Percentiles rank a stretch among this genome's conserved stretches.
Evolutionary conservation across 2,329 filamentous ascomycete species (phyloP).

Genomic region (Fusarium incarnatum): DNA sequence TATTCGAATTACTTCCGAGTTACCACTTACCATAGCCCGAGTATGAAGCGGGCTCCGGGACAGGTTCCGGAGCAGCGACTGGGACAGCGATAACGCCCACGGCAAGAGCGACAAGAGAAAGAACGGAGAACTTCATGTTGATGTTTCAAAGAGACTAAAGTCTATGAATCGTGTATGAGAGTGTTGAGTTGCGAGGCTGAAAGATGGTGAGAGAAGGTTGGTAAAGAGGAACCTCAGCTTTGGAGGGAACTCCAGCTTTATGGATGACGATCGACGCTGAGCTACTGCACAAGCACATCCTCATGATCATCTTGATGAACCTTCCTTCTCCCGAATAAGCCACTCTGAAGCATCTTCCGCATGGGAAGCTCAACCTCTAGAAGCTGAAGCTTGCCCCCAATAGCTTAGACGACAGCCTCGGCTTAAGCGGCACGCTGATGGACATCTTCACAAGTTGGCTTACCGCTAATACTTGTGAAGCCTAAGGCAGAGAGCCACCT

Average conservation of each 20-base stretch:
- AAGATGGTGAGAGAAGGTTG: slow-evolving; percentile 10
- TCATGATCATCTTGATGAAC: slow-evolving; percentile 3
- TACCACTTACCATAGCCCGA: slow-evolving; percentile 10
- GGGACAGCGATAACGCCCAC: slow-evolving; percentile 43
- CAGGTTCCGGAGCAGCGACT: slow-evolving; percentile 33
- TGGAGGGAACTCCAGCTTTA: slow-evolving; percentile 30
- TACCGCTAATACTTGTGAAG: slow-evolving; percentile 7
- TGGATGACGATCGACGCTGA: slow-evolving; percentile 5
- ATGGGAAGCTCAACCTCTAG: neutral
- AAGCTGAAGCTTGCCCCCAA: neutral
- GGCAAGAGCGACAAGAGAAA: slow-evolving; percentile 43
- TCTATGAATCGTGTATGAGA: neutral
- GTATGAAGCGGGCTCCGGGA: slow-evolving; percentile 16
- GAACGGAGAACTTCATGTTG: slow-evolving; percentile 49
- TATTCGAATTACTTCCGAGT: neutral
- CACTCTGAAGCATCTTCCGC: neutral
- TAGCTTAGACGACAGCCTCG: slow-evolving; percentile 13
- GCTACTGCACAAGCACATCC: neutral
- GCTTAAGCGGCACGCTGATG: slow-evolving; percentile 4
- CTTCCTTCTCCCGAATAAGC: neutral
- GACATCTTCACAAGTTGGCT: neutral
- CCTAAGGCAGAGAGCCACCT: neutral
- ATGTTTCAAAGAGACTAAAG: neutral
- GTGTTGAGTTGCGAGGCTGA: neutral
- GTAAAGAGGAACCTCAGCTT: neutral